Evolutionary conservation across 257 asterid species (phyloP).

Genomic region (Ballota nigra): DNA sequence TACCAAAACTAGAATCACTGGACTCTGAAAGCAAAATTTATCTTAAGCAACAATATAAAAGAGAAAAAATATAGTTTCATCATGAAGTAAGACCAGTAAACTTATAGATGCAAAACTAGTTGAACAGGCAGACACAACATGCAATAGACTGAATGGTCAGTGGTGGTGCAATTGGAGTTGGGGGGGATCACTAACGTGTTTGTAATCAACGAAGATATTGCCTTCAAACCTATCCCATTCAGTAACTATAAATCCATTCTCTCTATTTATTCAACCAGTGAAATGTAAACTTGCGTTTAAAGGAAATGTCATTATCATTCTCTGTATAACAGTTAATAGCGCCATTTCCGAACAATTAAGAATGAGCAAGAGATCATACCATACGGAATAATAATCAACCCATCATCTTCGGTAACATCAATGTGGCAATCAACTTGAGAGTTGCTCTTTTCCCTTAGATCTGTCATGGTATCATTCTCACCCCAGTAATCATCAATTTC

Average conservation of each 20-base stretch:
- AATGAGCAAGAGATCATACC: conserved; percentile 47
- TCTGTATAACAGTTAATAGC: background rate
- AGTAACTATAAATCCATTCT: too few relatives aligned
- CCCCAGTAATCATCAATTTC: conserved; percentile 38
- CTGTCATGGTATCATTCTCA: conserved; percentile 43
- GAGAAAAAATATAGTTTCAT: background rate
- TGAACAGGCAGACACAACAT: background rate
- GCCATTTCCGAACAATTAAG: conserved; percentile 6
- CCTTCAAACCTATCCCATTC: background rate
- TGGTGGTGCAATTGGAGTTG: background rate
- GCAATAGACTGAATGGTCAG: background rate
- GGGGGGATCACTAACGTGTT: background rate
- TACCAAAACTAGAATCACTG: background rate
- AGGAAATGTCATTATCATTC: background rate
- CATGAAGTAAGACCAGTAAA: background rate
- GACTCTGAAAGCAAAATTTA: background rate
- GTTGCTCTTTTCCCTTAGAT: conserved; percentile 37
- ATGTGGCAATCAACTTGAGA: conserved; percentile 46
- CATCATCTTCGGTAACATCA: conserved; percentile 74
- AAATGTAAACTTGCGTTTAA: background rate
- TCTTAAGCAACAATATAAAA: conserved; percentile 1
- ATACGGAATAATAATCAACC: conserved; percentile 67
- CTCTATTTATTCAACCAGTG: background rate
- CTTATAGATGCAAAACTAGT: background rate
- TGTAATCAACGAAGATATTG: background rate